Evolutionary conservation across 2,329 filamentous ascomycete species (phyloP).

Genomic region (Talaromyces sp.): DNA sequence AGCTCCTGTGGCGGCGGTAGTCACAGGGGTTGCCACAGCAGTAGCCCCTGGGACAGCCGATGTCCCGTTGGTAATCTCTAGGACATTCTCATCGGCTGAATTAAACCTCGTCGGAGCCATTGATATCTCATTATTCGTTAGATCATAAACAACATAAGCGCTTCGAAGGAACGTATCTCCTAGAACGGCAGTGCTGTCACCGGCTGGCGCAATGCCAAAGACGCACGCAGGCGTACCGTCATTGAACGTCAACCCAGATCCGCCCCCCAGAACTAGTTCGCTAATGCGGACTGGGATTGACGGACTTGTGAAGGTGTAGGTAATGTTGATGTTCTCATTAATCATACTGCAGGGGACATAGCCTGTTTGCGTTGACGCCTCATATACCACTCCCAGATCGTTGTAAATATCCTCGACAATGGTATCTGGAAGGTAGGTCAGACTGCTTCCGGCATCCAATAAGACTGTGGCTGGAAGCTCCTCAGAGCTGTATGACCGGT

Average conservation of each 20-base stretch:
- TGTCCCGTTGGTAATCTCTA: conserved; percentile 50
- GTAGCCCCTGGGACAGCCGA: conserved; percentile 51
- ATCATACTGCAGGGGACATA: conserved; percentile 51
- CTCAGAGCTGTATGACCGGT: conserved; percentile 29
- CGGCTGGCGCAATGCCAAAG: conserved; percentile 49
- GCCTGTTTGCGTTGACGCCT: conserved; percentile 49
- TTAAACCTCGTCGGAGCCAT: conserved; percentile 60
- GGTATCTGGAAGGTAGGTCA: conserved; percentile 35
- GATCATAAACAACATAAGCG: conserved; percentile 60
- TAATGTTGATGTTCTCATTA: conserved; percentile 46
- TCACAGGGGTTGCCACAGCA: conserved; percentile 47
- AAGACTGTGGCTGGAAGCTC: conserved; percentile 38
- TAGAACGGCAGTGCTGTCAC: conserved; percentile 46
- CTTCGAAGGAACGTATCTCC: conserved; percentile 60
- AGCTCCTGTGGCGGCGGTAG: conserved; percentile 33
- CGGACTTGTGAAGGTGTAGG: conserved; percentile 54
- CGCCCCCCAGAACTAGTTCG: conserved; percentile 53
- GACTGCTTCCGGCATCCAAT: conserved; percentile 37
- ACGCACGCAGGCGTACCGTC: conserved; percentile 37
- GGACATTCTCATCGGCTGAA: conserved; percentile 44
- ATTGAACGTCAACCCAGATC: conserved; percentile 26
- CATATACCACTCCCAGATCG: conserved; percentile 56
- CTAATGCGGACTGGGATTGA: conserved; percentile 52
- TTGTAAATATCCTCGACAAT: conserved; percentile 48
- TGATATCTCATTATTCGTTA: conserved; percentile 56